Conservation (phyloP, 163 green algal species). For the Scenedesmus sp. region DNA sequence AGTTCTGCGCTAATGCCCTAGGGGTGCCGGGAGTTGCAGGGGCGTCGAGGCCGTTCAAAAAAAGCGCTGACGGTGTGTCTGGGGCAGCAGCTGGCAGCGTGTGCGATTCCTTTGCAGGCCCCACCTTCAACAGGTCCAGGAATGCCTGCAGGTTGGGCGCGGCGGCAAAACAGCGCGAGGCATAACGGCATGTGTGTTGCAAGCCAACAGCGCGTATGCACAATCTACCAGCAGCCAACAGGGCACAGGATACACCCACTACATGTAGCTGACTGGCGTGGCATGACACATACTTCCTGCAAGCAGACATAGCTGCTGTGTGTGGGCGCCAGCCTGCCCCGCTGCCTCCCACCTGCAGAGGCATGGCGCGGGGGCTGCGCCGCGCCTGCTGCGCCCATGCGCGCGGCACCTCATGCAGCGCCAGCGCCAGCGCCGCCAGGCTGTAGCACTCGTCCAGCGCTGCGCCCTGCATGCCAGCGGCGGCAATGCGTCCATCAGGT, state of each 20-base stretch:
- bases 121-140: slow-evolving; percentile 22
- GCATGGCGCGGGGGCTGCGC: not conserved
- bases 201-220: not conserved
- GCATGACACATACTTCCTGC: not conserved
- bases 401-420: slow-evolving; percentile 38
- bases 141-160: slow-evolving; percentile 22
- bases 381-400: slow-evolving; percentile 35
- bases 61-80: not conserved
- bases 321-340: not conserved
- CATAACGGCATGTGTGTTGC: not conserved
- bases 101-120: not conserved
- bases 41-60: not conserved
- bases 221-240: not conserved
- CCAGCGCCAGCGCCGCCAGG: slow-evolving; percentile 30
- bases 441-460: slow-evolving; percentile 31
- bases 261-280: not conserved
- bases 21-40: not conserved
- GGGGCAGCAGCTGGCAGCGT: not conserved
- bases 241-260: not conserved
- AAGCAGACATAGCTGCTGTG: not conserved
- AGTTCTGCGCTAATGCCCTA: not conserved
- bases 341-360: slow-evolving; percentile 7
- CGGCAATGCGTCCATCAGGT: not conserved
- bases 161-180: not conserved
- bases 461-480: slow-evolving; percentile 12